phyloP scores from a whole-genome alignment of 805 yeast species.

The Saccharomyces kudriavzevii region DNA sequence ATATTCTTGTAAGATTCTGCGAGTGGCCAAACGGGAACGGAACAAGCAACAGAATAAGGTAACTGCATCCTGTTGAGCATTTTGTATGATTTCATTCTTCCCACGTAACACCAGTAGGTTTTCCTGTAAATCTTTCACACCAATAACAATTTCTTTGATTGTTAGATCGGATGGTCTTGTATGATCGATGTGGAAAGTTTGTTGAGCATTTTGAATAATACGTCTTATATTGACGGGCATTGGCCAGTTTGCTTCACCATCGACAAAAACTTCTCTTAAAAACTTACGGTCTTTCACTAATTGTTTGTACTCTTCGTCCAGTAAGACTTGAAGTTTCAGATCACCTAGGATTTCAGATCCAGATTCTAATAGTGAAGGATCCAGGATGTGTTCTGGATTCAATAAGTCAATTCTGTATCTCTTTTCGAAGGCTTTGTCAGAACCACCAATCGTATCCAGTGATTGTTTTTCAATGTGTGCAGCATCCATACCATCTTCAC shows the following conservation, averaged over 20 bases:
- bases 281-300: conserved; percentile 67
- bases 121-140: conserved; percentile 60
- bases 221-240: conserved; percentile 95
- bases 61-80: conserved; percentile 91
- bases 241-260: conserved; percentile 96
- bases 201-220: conserved; percentile 93
- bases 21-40: conserved; percentile 84
- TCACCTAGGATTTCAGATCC: conserved; percentile 90
- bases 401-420: conserved; percentile 83
- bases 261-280: conserved; percentile 76
- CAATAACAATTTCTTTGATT: conserved; percentile 66
- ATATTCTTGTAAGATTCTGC: conserved; percentile 88
- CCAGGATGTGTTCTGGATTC: conserved; percentile 53
- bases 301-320: conserved; percentile 82
- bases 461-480: conserved; percentile 96
- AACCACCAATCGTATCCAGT: conserved; percentile 90
- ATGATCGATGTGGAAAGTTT: conserved; percentile 89
- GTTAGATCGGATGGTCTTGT: conserved; percentile 85
- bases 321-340: conserved; percentile 64
- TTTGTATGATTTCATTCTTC: conserved; percentile 56
- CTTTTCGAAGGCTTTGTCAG: conserved; percentile 71
- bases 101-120: conserved; percentile 79
- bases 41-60: conserved; percentile 81
- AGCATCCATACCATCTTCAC: conserved; percentile 99
- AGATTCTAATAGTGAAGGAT: conserved; percentile 72